phyloP scores from a whole-genome alignment of 371 early-diverging fungal genomes.

The Paraphysoderma sedebokerense region DNA sequence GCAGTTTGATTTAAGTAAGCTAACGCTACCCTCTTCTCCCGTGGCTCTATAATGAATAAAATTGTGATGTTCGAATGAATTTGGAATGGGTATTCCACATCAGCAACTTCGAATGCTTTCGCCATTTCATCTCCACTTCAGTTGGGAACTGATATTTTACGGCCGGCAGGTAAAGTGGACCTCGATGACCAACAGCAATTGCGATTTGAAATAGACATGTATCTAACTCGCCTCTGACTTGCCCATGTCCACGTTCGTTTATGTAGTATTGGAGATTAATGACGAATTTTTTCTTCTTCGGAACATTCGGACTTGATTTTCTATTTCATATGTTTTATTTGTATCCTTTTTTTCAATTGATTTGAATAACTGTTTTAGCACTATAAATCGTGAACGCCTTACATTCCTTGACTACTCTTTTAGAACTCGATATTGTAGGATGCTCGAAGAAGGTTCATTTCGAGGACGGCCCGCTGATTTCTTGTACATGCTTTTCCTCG shows the following conservation, averaged over 20 bases:
- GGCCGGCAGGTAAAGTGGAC: slow-evolving; percentile 38
- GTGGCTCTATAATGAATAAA: no score
- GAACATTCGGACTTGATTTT: slow-evolving; percentile 70
- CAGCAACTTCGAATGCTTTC: slow-evolving; percentile 53
- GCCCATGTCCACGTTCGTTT: neutral
- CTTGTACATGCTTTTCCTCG: slow-evolving; percentile 46
- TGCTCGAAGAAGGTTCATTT: slow-evolving; percentile 89
- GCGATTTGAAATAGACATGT: neutral
- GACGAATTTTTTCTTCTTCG: slow-evolving; percentile 83
- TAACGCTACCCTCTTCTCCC: no score
- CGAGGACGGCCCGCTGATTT: slow-evolving; percentile 78
- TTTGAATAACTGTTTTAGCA: neutral
- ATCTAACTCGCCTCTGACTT: neutral
- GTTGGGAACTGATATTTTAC: slow-evolving; percentile 43
- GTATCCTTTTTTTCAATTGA: slow-evolving; percentile 17
- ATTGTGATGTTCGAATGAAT: no score
- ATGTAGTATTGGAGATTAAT: slow-evolving; percentile 80
- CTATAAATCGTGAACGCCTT: neutral
- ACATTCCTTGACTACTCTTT: no score
- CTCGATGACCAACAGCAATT: slow-evolving; percentile 3
- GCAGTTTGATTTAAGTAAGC: no score
- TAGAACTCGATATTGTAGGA: slow-evolving; percentile 68
- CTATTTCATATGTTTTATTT: slow-evolving; percentile 87
- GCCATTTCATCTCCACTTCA: slow-evolving; percentile 62
- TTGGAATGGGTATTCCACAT: no score